Base-by-base conservation (phyloP, 371 early-diverging fungal genomes). In the Fennellomyces sp. region DNA sequence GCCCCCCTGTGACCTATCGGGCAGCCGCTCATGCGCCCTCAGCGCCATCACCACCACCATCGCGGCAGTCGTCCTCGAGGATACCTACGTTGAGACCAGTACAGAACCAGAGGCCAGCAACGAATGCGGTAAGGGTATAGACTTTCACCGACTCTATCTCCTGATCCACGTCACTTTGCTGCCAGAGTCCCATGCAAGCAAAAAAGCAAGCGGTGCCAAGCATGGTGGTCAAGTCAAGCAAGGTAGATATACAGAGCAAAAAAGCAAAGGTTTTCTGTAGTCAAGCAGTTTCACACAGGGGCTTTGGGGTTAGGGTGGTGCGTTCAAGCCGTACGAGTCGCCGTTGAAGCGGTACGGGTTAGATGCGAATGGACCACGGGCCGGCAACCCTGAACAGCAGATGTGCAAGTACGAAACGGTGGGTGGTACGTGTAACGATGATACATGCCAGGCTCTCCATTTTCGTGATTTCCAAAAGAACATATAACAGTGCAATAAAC, bases 341-440 rank as follows among this genome's bases (percentile, higher is more conserved):
- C 65, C 65, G 42, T 47, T 65, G 33, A 31, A 42, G 30, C 26
- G 48, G 29, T 54, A 52, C n/a, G 60, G 60, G 15, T 41, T 39
- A n/a, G n/a, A n/a, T n/a, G n/a, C n/a, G n/a, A n/a, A n/a, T n/a
- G n/a, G n/a, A n/a, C n/a, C n/a, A n/a, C n/a, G n/a, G n/a, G n/a
- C n/a, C n/a, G n/a, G n/a, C n/a, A n/a, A n/a, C n/a, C n/a, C n/a
- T n/a, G n/a, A n/a, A n/a, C n/a, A n/a, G n/a, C n/a, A n/a, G n/a
- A n/a, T 68, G 38, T 68, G 68, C 35, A 30, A 45, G 12, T 68
- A 47, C 52, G 68, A 68, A 41, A 35, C 51, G 29, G 55, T 47
- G 23, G 68, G 68, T 36, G 68, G 68, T 13, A 63, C 61, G n/a
- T 68, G 68, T 47, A 68, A 68, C 39, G 68, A 68, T 52, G 64